Conservation (phyloP, 1,139 yeast species). For the Kurtzmaniella natalensis region DNA sequence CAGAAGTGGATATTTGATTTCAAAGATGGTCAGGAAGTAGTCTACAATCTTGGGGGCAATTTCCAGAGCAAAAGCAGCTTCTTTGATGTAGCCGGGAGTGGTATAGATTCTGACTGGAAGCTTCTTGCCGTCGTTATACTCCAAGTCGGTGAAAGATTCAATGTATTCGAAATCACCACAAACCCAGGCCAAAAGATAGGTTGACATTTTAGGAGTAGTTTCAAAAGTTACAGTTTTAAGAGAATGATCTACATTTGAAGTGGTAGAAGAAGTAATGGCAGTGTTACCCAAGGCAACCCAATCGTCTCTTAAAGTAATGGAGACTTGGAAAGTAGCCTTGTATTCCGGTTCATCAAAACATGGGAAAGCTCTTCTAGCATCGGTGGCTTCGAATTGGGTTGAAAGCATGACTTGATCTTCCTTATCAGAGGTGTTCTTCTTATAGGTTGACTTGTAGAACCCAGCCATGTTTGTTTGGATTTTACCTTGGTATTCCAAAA, state of each 20-base stretch:
- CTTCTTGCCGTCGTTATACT: slow-evolving; percentile 49
- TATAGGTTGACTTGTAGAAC: slow-evolving; percentile 73
- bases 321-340: slow-evolving; percentile 67
- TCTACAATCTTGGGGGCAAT: slow-evolving; percentile 50
- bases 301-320: slow-evolving; percentile 50
- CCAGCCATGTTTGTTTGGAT: slow-evolving; percentile 68
- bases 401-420: slow-evolving; percentile 63
- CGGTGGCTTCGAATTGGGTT: slow-evolving; percentile 84
- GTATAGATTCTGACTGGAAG: slow-evolving; percentile 58
- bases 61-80: slow-evolving; percentile 47
- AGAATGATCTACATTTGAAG: slow-evolving; percentile 10
- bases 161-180: slow-evolving; percentile 72
- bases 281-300: slow-evolving; percentile 74
- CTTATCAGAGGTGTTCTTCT: slow-evolving; percentile 43
- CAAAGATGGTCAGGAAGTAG: slow-evolving; percentile 48
- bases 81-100: slow-evolving; percentile 47
- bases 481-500: slow-evolving; percentile 41
- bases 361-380: slow-evolving; percentile 82
- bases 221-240: slow-evolving; percentile 30
- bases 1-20: slow-evolving; percentile 56
- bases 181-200: slow-evolving; percentile 75
- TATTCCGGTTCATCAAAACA: slow-evolving; percentile 77
- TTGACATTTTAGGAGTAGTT: slow-evolving; percentile 67
- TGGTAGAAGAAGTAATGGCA: slow-evolving; percentile 21
- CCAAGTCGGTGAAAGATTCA: slow-evolving; percentile 40